These are phyloP conservation scores for Penicillium hordei DNA, from an alignment of 2,329 filamentous ascomycete genomes.

Conservation along the genomic window DNA sequence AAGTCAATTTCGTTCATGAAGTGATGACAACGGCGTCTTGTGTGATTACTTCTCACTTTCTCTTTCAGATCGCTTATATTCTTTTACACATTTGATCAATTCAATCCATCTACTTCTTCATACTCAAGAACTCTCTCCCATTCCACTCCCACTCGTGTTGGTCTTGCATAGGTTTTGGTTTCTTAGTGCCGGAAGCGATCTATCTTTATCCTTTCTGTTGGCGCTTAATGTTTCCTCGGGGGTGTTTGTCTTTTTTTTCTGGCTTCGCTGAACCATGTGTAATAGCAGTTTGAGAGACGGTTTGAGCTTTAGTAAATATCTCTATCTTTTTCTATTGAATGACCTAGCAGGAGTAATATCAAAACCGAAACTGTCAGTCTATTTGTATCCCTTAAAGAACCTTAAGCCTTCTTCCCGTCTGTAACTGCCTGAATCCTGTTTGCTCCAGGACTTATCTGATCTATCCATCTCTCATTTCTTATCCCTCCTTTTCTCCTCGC, in stretches of 20 bases:
- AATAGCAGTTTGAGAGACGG: slow-evolving; percentile 6
- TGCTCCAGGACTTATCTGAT: too few species aligned
- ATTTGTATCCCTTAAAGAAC: too few species aligned
- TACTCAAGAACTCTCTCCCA: slow-evolving; percentile 3
- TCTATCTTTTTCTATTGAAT: not conserved
- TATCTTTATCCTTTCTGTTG: slow-evolving; percentile 8
- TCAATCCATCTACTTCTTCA: slow-evolving; percentile 4
- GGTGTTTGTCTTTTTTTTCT: slow-evolving; percentile 6
- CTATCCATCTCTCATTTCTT: too few species aligned
- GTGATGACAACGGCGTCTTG: slow-evolving; percentile 20
- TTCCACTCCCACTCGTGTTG: slow-evolving; percentile 3
- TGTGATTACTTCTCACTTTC: slow-evolving; percentile 10
- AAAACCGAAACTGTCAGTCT: too few species aligned
- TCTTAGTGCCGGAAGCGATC: slow-evolving; percentile 17
- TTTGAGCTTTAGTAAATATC: not conserved
- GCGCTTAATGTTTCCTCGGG: slow-evolving; percentile 6
- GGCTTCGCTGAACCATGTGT: slow-evolving; percentile 3
- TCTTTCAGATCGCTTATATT: slow-evolving; percentile 19
- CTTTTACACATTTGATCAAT: slow-evolving; percentile 12
- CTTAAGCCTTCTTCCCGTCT: too few species aligned
- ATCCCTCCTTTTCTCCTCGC: too few species aligned
- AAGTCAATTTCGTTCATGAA: slow-evolving; percentile 20
- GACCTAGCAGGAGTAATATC: not conserved
- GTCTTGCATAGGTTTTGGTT: slow-evolving; percentile 20
- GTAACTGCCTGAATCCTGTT: too few species aligned